Conservation (phyloP, 2,329 filamentous ascomycete species). For the Nemania bipapillata region DNA sequence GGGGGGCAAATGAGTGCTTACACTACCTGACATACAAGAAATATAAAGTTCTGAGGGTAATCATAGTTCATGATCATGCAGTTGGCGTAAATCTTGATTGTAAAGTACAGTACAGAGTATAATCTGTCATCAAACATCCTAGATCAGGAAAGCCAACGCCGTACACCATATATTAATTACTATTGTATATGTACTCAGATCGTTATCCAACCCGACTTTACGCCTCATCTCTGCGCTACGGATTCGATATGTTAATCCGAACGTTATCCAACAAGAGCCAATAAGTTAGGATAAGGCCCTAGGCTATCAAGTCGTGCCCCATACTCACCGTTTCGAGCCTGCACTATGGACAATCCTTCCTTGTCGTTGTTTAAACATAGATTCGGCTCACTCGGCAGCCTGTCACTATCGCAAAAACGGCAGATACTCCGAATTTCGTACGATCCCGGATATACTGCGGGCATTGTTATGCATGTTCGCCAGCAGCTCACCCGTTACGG, state of each 20-base stretch:
- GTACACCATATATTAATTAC: neutral
- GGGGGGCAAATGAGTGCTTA: conserved; percentile 1
- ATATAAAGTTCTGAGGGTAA: neutral
- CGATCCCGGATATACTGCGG: conserved; percentile 9
- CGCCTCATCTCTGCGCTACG: conserved; percentile 4
- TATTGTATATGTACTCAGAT: neutral
- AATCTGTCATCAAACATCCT: conserved; percentile 15
- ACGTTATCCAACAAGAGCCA: neutral
- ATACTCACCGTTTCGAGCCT: neutral
- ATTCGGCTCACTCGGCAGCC: conserved; percentile 19
- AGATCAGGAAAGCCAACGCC: conserved; percentile 1
- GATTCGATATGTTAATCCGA: conserved; percentile 12
- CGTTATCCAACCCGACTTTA: neutral
- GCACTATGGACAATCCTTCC: too few species aligned
- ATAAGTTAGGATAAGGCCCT: neutral
- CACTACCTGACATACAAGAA: neutral
- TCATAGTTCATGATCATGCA: conserved; percentile 7
- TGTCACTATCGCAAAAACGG: conserved; percentile 19
- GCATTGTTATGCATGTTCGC: conserved; percentile 4
- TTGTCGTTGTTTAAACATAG: neutral
- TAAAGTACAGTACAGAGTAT: too few species aligned
- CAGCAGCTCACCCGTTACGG: neutral
- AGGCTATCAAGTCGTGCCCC: neutral
- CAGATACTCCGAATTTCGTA: conserved; percentile 7
- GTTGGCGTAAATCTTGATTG: conserved; percentile 8